Conservation (phyloP, 306 rosid genomes). For the Inga leiocalycina region DNA sequence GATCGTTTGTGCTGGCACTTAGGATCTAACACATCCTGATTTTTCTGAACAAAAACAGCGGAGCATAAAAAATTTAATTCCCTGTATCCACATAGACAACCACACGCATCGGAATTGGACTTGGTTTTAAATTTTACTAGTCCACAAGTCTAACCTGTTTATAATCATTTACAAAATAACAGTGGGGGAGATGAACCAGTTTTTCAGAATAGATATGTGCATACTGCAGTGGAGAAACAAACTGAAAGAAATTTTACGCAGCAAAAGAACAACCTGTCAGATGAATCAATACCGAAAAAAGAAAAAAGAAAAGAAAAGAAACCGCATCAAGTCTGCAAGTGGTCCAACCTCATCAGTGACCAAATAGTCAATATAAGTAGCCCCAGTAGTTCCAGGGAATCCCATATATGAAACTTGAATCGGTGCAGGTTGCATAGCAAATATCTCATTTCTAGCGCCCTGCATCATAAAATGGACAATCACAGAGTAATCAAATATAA, state of each 20-base stretch:
- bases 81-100: constrained; percentile 2
- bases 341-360: constrained; percentile 14
- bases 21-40: constrained; percentile 83
- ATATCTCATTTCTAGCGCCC: constrained; percentile 83
- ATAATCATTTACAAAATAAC: constrained; percentile 97
- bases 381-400: constrained; percentile 98
- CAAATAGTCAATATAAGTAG: constrained; percentile 35
- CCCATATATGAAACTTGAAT: constrained; percentile 99
- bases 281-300: background rate
- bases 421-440: constrained; percentile 89
- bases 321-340: background rate
- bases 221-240: constrained; percentile 54
- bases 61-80: background rate
- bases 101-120: background rate
- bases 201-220: constrained; percentile 92
- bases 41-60: constrained; percentile 65
- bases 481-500: background rate
- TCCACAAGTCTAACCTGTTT: constrained; percentile 71
- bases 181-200: constrained; percentile 96
- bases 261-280: background rate
- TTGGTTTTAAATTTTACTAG: background rate
- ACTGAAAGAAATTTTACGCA: background rate
- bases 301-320: background rate
- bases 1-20: constrained; percentile 73
- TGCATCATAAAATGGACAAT: constrained; percentile 35